A percentile compares a stretch with the other conserved stretches of the same genome.
phyloP scores from a whole-genome alignment of 73 alveolate species.

The Paramecium sonneborni region DNA sequence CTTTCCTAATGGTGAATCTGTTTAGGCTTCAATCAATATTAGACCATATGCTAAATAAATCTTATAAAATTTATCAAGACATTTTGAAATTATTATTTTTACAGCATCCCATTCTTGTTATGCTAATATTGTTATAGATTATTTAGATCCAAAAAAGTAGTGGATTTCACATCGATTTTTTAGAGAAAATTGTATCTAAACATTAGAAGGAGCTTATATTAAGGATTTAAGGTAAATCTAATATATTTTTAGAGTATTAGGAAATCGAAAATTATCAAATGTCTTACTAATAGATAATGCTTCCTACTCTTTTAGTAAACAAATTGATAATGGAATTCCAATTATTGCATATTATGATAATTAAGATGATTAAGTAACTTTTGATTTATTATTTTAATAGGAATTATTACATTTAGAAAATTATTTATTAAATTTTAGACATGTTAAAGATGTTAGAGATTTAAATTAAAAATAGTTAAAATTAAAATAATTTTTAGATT shows the following conservation, averaged over 20 bases:
- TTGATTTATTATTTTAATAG: neutral
- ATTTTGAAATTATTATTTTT: conserved; percentile 86
- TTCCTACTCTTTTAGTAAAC: conserved; percentile 86
- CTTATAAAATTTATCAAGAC: conserved; percentile 74
- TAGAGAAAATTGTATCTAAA: conserved; percentile 88
- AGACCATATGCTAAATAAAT: conserved; percentile 91
- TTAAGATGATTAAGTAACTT: neutral
- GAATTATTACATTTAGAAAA: conserved; percentile 39
- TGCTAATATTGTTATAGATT: conserved; percentile 95
- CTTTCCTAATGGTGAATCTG: conserved; percentile 63
- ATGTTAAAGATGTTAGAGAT: conserved; percentile 35
- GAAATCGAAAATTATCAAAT: conserved; percentile 83
- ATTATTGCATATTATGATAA: conserved; percentile 42
- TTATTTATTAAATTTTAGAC: conserved; percentile 16
- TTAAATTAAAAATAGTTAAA: neutral
- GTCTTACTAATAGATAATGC: conserved; percentile 92
- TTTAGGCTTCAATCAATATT: conserved; percentile 89
- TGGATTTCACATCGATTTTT: conserved; percentile 85
- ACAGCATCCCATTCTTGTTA: conserved; percentile 95
- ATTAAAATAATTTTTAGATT: conserved; percentile 9
- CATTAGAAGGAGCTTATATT: conserved; percentile 88
- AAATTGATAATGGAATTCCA: conserved; percentile 83
- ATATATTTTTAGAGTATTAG: conserved; percentile 74
- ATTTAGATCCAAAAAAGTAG: conserved; percentile 89
- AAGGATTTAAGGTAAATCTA: conserved; percentile 82